Conservation (phyloP, 495 filamentous ascomycete species). For the Durotheca rogersii region DNA sequence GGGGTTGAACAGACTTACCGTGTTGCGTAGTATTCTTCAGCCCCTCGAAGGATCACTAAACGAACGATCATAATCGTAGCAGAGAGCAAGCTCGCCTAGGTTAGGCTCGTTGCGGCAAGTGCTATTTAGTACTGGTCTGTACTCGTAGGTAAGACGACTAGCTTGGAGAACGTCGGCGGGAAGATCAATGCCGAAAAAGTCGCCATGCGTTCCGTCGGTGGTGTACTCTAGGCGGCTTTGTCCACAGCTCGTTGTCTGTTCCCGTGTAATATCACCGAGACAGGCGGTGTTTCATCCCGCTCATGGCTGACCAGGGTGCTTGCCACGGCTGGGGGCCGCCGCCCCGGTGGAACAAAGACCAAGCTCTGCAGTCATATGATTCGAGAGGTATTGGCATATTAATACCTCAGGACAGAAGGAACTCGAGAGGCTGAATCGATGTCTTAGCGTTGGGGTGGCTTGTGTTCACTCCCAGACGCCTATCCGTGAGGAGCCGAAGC, state of each 20-base stretch:
- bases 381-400: conserved; percentile 2
- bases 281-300: conserved; percentile 28
- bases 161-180: not conserved
- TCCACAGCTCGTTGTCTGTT: conserved; percentile 5
- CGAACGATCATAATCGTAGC: too few relatives aligned
- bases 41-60: too few relatives aligned
- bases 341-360: conserved; percentile 1
- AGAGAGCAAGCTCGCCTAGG: too few relatives aligned
- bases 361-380: not conserved
- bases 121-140: too few relatives aligned
- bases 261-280: conserved; percentile 29
- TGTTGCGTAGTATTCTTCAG: too few relatives aligned
- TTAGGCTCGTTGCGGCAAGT: too few relatives aligned
- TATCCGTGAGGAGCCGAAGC: not conserved
- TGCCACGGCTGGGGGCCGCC: conserved; percentile 7
- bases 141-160: too few relatives aligned
- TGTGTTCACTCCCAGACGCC: conserved; percentile 1
- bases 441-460: conserved; percentile 3
- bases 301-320: conserved; percentile 8
- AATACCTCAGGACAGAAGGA: not conserved
- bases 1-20: too few relatives aligned
- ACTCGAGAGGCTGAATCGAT: conserved; percentile 16
- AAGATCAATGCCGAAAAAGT: not conserved
- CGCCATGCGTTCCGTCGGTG: not conserved
- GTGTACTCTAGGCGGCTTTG: not conserved